Evolutionary conservation across 352 stramenopile species (phyloP), one percentile per base, ranked within the genome.

Genomic region (Pythium rishiriense): DNA sequence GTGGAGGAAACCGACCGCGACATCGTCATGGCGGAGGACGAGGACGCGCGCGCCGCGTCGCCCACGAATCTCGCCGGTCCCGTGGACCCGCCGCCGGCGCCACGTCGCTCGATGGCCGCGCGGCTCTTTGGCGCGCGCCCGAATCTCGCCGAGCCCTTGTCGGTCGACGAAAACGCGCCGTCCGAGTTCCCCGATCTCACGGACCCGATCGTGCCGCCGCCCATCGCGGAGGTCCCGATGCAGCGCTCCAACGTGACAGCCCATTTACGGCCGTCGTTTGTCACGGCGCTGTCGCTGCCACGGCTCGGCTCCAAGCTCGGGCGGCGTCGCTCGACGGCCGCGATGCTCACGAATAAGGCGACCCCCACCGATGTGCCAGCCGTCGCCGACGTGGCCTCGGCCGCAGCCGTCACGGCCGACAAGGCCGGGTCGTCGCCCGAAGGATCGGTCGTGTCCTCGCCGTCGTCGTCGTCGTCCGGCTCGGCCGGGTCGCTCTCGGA

Each of bases 211-310:
- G 48, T 63, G 57, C 52, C 57, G n/a, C 37, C 49, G 58, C 58
- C 64, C 45, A 71, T 66, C 33, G 50, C 64, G 7, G 29, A 66
- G 15, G 57, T 66, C 42, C 64, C 57, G 12, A 71, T 66, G 64
- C 51, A 67, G 51, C 64, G 64, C 45, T 59, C 39, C 42, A 62
- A 28, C 37, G 43, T 66, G 19, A 64, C 64, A 2, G 41, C 43
- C 14, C 64, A 71, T 33, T 37, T 71, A 45, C 64, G 64, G 0
- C 64, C 64, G 43, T 71, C 64, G 57, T 71, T 66, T 45, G 58
- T 71, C n/a, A 66, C 47, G 29, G 52, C 58, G 15, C 22, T 66
- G 41, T 41, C 42, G 31, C 49, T 58, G 15, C 26, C 60, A 25
- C 52, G 43, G 21, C 9, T 39, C 15, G 53, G 49, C 10, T 50